A percentile compares a stretch with the other conserved stretches of the same genome.
phyloP scores from a whole-genome alignment of 1,139 yeast genomes.

The Kluyveromyces marxianus region DNA sequence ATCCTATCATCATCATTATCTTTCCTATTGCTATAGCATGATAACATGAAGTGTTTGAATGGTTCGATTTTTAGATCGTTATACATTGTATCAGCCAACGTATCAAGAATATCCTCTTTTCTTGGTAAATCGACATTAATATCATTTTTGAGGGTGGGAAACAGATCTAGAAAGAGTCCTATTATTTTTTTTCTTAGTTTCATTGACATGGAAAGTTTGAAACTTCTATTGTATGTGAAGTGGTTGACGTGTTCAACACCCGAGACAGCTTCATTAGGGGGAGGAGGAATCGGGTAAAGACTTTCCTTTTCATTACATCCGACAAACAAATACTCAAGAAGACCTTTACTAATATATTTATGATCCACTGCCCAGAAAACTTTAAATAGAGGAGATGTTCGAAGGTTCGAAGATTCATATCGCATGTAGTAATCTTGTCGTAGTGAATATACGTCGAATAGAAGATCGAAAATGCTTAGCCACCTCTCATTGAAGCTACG shows the following conservation, averaged over 20 bases:
- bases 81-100: not conserved
- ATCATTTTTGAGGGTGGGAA: not conserved
- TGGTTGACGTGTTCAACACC: conserved; percentile 15
- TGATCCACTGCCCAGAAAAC: not conserved
- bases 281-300: conserved; percentile 4
- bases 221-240: conserved; percentile 8
- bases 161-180: conserved; percentile 1
- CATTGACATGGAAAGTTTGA: conserved; percentile 17
- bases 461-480: conserved; percentile 20
- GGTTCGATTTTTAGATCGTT: not conserved
- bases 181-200: conserved; percentile 19
- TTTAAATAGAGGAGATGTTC: conserved; percentile 10
- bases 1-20: not conserved
- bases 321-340: conserved; percentile 19
- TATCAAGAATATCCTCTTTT: not conserved
- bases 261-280: conserved; percentile 11
- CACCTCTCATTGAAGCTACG: conserved; percentile 20
- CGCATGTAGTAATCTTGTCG: conserved; percentile 18
- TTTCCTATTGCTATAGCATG: not conserved
- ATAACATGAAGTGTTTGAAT: not conserved
- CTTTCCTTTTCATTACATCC: conserved; percentile 12
- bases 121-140: not conserved
- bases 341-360: not conserved
- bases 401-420: conserved; percentile 7
- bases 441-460: conserved; percentile 19